Percentiles rank a stretch among this genome's conserved stretches.
These are phyloP conservation scores for Eremothecium sinecaudum DNA, from an alignment of 1,139 yeast genomes.

Conservation along the genomic window DNA sequence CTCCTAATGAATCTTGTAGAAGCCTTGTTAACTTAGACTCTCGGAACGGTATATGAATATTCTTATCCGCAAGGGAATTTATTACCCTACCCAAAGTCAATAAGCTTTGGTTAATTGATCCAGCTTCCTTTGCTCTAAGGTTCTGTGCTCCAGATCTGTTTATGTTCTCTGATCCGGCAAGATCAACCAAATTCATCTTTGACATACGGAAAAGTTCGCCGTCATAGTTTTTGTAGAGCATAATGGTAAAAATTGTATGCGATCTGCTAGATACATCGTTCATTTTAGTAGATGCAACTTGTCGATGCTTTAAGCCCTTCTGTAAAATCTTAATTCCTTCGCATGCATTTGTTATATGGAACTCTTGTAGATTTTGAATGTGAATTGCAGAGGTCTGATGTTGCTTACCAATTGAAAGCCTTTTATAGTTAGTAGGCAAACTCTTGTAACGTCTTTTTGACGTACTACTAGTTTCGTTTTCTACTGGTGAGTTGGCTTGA, in stretches of 20 bases:
- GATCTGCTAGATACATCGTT: constrained; percentile 64
- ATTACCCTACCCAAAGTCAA: constrained; percentile 80
- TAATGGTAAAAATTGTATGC: constrained; percentile 61
- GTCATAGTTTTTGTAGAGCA: constrained; percentile 39
- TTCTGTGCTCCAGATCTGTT: constrained; percentile 70
- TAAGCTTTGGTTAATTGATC: constrained; percentile 75
- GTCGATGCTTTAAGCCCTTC: constrained; percentile 48
- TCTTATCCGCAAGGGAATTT: constrained; percentile 53
- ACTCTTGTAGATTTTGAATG: constrained; percentile 50
- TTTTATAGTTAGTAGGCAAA: constrained; percentile 8
- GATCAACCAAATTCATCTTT: constrained; percentile 72
- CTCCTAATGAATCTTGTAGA: constrained; percentile 76
- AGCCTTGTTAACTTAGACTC: constrained; percentile 75
- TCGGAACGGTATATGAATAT: constrained; percentile 70
- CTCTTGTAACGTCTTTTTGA: constrained; percentile 8
- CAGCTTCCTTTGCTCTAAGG: constrained; percentile 79
- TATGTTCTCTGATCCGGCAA: constrained; percentile 85
- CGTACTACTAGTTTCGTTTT: constrained; percentile 11
- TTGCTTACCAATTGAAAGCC: constrained; percentile 4
- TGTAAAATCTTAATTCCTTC: constrained; percentile 48
- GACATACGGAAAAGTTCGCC: constrained; percentile 43
- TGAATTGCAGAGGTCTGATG: constrained; percentile 30
- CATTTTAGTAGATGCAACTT: constrained; percentile 61
- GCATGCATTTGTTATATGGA: constrained; percentile 41
- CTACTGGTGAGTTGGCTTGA: constrained; percentile 19